phyloP scores from a whole-genome alignment of 192 early-diverging fungal genomes.

The Chytriomyces sp. region DNA sequence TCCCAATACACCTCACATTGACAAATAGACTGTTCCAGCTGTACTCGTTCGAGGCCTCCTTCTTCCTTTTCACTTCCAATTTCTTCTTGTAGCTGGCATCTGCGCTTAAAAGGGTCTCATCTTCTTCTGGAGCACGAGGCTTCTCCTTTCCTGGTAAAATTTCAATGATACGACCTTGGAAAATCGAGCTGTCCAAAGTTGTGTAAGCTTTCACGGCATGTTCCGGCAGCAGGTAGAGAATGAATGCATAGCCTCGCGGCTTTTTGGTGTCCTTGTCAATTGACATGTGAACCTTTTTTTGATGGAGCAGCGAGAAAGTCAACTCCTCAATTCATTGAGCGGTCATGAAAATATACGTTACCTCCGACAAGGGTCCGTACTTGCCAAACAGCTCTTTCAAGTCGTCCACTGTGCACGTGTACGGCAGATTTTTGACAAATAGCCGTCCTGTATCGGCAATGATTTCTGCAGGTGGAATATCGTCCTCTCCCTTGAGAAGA shows the following conservation, averaged over 20 bases:
- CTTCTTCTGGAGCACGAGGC: conserved; percentile 64
- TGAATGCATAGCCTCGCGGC: conserved; percentile 92
- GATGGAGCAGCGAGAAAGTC: background rate
- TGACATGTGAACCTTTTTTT: conserved; percentile 81
- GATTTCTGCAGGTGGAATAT: conserved; percentile 55
- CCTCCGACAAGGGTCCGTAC: conserved; percentile 90
- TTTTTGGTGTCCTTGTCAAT: conserved; percentile 90
- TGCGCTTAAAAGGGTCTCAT: conserved; percentile 29
- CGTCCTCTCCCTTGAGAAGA: conserved; percentile 24
- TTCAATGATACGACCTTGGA: conserved; percentile 91
- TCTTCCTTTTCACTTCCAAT: conserved; percentile 80
- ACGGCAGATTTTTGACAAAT: conserved; percentile 93
- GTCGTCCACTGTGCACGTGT: conserved; percentile 87
- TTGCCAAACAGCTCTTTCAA: conserved; percentile 78
- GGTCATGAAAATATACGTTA: conserved; percentile 19
- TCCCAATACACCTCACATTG: conserved; percentile 66
- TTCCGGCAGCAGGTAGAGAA: conserved; percentile 87
- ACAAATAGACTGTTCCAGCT: conserved; percentile 98
- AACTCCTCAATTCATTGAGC: background rate
- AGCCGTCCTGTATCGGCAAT: conserved; percentile 95
- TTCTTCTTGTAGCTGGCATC: conserved; percentile 75
- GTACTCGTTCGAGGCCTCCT: conserved; percentile 78
- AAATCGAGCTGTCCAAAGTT: conserved; percentile 79
- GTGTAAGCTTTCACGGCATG: conserved; percentile 90
- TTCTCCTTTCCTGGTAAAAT: conserved; percentile 90